Percentiles rank a stretch among this genome's conserved stretches.
phyloP scores from a whole-genome alignment of 345 rosid genomes.

The Cardamine occulta region DNA sequence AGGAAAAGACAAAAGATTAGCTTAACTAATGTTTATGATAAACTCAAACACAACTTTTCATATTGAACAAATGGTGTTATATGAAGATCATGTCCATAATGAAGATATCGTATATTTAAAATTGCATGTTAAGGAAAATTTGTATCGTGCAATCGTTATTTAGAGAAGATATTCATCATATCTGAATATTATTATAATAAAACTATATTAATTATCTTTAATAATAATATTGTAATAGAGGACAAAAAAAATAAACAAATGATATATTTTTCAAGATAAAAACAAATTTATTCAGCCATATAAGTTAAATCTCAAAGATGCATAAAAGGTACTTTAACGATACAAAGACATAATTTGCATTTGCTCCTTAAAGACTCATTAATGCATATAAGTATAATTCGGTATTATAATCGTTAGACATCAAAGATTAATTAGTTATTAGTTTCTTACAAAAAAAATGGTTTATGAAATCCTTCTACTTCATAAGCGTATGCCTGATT shows the following conservation, averaged over 20 bases:
- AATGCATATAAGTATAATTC: background rate
- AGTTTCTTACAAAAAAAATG: background rate
- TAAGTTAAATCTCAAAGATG: background rate
- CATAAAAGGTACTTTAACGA: background rate
- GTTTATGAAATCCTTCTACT: background rate
- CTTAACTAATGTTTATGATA: background rate
- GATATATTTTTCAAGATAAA: no score
- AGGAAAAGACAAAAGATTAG: background rate
- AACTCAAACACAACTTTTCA: background rate
- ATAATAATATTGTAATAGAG: no score
- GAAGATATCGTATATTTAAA: no score
- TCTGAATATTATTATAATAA: no score
- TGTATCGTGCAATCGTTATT: no score
- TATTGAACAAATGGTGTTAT: background rate
- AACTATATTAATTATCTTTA: no score
- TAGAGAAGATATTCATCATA: no score
- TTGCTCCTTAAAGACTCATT: background rate
- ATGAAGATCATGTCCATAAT: no score
- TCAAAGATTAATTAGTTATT: background rate
- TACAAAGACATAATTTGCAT: background rate
- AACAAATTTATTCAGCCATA: background rate
- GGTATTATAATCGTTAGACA: background rate
- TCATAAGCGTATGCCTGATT: background rate
- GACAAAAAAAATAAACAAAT: no score
- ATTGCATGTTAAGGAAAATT: no score